Evolutionary conservation across 768 basidiomycete genomes (phyloP).

Genomic region (Boletus huronensis): DNA sequence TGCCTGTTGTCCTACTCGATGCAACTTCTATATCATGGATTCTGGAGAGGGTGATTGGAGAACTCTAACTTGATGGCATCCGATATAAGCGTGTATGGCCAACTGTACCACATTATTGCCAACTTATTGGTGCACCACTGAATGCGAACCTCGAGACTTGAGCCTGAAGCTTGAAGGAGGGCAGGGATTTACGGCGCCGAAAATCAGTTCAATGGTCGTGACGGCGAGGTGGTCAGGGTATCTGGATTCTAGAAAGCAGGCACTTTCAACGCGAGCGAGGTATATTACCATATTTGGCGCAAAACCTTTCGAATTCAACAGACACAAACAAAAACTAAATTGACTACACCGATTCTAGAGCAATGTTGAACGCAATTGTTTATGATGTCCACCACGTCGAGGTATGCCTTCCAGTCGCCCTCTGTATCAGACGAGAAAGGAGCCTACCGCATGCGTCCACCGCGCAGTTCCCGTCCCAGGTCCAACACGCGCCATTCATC

Average conservation of each 20-base stretch:
- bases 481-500: conserved; percentile 19
- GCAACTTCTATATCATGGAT: not conserved
- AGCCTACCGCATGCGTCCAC: conserved; percentile 54
- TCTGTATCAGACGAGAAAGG: conserved; percentile 67
- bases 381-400: conserved; percentile 10
- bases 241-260: no score
- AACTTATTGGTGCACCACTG: not conserved
- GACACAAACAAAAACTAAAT: no score
- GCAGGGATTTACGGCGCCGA: no score
- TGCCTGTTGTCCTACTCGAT: not conserved
- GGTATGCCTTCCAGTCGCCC: conserved; percentile 39
- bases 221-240: no score
- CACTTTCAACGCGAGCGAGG: no score
- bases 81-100: not conserved
- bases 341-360: no score
- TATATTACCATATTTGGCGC: no score
- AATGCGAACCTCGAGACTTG: no score
- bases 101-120: not conserved
- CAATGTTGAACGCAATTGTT: no score
- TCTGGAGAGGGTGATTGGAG: not conserved
- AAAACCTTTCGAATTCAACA: no score
- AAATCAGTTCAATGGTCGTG: no score
- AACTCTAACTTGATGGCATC: not conserved
- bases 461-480: conserved; percentile 29
- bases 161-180: no score